Evolutionary conservation across 176 grass and related monocot species (phyloP), one percentile per base, ranked within the genome.

Genomic region (Zea luxurians): DNA sequence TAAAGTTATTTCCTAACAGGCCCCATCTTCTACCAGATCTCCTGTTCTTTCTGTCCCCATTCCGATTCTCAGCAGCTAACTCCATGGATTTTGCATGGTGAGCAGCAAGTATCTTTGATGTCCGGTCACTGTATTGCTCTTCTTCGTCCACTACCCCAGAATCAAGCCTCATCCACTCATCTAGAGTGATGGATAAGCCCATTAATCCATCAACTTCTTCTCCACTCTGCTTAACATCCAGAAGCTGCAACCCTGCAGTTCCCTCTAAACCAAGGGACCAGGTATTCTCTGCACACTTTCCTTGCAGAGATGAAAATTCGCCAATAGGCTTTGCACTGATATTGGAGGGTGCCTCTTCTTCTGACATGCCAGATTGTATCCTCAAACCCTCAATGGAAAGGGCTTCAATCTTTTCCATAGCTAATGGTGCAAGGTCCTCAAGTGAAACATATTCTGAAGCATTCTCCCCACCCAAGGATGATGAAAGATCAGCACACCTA

Each of bases 341-440:
- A 72, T 99, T 95, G 37, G 90, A 95, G 43, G 92, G 96, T 71
- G 96, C 87, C 8, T 92, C 92, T 80, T 95, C 91, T 87, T 95
- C 88, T 13, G 92, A 89, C 90, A 95, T 91, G 83, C 96, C 88
- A 83, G 92, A 93, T 81, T 99, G 96, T 91, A 99, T 99, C 83
- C 90, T 91, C 79, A 99, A 87, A 55, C 96, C 96, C 88, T 95
- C 96, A 48, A 99, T 77, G 63, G 96, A 93, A 63, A 99, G 88
- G 36, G 92, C 92, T 85, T 99, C 96, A 48, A 99, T 95, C 76
- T 99, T 99, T 85, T 99, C 92, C 92, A 99, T 99, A 61, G 96
- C 96, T 85, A 95, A 87, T 10, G 92, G 96, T 44, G 96, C 92
- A 88, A 99, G 90, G 84, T 99, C 88, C 38, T 95, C 96, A 44